phyloP scores from a whole-genome alignment of 1,284 basidiomycete genomes.

The Ustilago vetiveriae region DNA sequence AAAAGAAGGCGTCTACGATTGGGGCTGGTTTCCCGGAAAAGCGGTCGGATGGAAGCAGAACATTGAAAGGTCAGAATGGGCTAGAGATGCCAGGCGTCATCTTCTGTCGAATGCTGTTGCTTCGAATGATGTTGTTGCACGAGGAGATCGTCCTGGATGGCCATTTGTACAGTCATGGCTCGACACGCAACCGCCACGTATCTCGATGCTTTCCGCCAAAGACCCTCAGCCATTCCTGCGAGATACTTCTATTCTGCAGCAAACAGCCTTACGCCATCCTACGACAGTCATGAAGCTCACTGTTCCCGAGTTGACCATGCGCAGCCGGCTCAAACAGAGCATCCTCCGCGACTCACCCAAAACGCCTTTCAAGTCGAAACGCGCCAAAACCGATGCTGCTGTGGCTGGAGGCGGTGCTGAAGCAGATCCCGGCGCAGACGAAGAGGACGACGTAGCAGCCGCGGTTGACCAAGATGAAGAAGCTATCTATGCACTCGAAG shows the following conservation, averaged over 20 bases:
- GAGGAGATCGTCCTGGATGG: slow-evolving; percentile 23
- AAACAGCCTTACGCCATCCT: slow-evolving; percentile 15
- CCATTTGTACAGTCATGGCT: slow-evolving; percentile 38
- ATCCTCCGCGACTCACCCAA: slow-evolving; percentile 10
- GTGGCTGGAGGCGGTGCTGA: slow-evolving; percentile 4
- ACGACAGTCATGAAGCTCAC: slow-evolving; percentile 33
- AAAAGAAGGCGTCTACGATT: slow-evolving; percentile 26
- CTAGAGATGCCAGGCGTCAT: slow-evolving; percentile 2
- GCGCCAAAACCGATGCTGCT: neutral
- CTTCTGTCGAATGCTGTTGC: neutral
- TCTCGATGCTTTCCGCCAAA: slow-evolving; percentile 4
- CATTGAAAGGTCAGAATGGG: slow-evolving; percentile 15
- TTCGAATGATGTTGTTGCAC: neutral
- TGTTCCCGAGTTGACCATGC: slow-evolving; percentile 23
- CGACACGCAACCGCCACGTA: neutral
- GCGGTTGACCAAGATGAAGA: slow-evolving; percentile 14
- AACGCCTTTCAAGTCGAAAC: neutral
- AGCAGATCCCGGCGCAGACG: slow-evolving; percentile 11
- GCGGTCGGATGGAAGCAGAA: slow-evolving; percentile 20
- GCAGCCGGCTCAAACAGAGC: slow-evolving; percentile 17
- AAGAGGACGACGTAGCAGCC: slow-evolving; percentile 14
- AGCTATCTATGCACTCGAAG: slow-evolving; percentile 14
- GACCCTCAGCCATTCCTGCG: slow-evolving; percentile 11
- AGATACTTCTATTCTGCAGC: slow-evolving; percentile 17
- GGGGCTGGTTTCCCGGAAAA: slow-evolving; percentile 45